Conservation (phyloP, 2,329 filamentous ascomycete genomes). For the Coleophoma cylindrospora region DNA sequence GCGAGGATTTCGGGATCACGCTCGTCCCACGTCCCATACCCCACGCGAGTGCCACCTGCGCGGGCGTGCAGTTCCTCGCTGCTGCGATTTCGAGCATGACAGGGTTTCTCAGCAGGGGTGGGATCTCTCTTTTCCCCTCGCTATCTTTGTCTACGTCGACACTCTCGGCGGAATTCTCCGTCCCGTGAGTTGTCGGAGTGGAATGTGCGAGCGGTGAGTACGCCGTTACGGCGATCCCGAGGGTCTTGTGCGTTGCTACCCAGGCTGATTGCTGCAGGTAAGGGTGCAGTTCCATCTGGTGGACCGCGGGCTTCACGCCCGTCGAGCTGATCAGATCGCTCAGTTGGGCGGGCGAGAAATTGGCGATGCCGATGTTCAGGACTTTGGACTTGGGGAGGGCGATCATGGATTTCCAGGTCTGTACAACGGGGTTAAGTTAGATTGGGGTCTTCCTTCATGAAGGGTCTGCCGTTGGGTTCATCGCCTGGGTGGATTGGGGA, state of each 20-base stretch:
- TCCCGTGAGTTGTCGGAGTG: conserved; percentile 37
- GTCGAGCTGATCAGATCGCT: neutral
- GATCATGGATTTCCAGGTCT: neutral
- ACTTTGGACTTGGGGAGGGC: conserved; percentile 33
- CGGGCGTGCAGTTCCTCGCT: conserved; percentile 12
- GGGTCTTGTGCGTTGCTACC: conserved; percentile 16
- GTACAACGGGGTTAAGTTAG: too few relatives aligned
- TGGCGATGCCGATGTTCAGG: conserved; percentile 53
- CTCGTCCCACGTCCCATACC: conserved; percentile 26
- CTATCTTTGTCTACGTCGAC: too few relatives aligned
- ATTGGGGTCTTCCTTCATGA: too few relatives aligned
- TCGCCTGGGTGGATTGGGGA: too few relatives aligned
- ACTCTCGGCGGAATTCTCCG: too few relatives aligned
- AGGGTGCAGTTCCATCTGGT: conserved; percentile 19
- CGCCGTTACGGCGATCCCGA: conserved; percentile 27
- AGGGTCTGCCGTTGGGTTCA: too few relatives aligned
- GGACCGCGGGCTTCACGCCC: neutral
- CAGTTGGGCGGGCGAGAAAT: conserved; percentile 39
- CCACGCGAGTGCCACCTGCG: conserved; percentile 30
- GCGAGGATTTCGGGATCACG: conserved; percentile 28
- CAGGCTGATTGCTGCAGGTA: conserved; percentile 18
- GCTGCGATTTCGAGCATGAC: neutral
- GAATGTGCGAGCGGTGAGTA: conserved; percentile 34
- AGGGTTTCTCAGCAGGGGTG: conserved; percentile 23
- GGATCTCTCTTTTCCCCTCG: conserved; percentile 10